Conservation (phyloP, 192 early-diverging fungal genomes). For the Irineochytrium annulatum region DNA sequence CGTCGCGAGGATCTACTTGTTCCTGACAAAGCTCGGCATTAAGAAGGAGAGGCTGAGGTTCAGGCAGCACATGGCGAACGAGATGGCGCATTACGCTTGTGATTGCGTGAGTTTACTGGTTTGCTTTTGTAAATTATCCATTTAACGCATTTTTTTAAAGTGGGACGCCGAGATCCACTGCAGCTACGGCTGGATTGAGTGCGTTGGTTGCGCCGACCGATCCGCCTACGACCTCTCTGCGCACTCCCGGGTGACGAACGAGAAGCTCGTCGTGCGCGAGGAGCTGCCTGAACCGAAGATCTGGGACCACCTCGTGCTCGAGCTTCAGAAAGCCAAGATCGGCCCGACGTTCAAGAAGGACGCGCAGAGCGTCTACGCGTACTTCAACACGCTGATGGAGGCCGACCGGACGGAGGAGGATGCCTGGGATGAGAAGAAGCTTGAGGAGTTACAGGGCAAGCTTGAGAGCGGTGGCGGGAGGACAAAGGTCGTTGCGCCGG, state of each 20-base stretch:
- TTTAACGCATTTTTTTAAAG: conserved; percentile 49
- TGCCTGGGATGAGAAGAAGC: conserved; percentile 44
- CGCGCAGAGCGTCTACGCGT: conserved; percentile 80
- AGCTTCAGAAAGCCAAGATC: conserved; percentile 86
- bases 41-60: conserved; percentile 81
- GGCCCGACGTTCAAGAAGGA: conserved; percentile 91
- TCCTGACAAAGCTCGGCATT: conserved; percentile 87
- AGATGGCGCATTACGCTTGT: conserved; percentile 99
- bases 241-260: conserved; percentile 82
- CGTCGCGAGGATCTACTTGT: conserved; percentile 88
- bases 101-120: conserved; percentile 37
- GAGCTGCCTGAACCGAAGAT: conserved; percentile 76
- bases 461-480: conserved; percentile 40
- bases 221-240: conserved; percentile 95
- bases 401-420: conserved; percentile 16
- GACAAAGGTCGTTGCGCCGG: conserved; percentile 49
- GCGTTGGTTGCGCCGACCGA: conserved; percentile 98
- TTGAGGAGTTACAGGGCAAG: conserved; percentile 52
- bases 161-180: conserved; percentile 98
- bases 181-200: conserved; percentile 98
- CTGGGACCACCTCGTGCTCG: conserved; percentile 71
- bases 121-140: conserved; percentile 9
- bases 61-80: conserved; percentile 98
- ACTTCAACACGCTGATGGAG: conserved; percentile 57
- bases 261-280: conserved; percentile 93